Evolutionary conservation across 352 stramenopile species (phyloP).

Genomic region (Phytophthora aleatoria): DNA sequence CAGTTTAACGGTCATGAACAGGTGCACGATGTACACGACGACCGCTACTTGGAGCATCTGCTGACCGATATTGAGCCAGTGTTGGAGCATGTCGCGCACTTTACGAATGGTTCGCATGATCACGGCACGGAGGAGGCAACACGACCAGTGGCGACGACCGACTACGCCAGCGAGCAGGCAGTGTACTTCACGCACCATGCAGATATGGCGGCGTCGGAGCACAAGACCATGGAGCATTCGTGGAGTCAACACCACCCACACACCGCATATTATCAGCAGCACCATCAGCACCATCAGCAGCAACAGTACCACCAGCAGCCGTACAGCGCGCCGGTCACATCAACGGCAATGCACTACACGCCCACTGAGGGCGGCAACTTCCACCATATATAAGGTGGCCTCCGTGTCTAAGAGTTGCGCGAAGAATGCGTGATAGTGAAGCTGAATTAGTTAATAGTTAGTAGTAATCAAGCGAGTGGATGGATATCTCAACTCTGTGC

Average conservation of each 20-base stretch:
- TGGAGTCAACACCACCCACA: conserved; percentile 31
- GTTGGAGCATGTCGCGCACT: conserved; percentile 56
- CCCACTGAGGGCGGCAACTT: conserved; percentile 15
- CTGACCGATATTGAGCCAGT: conserved; percentile 57
- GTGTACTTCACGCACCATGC: conserved; percentile 26
- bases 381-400: conserved; percentile 28
- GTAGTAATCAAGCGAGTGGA: conserved; percentile 32
- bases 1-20: conserved; percentile 20
- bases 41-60: conserved; percentile 50
- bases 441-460: conserved; percentile 37
- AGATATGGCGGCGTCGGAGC: conserved; percentile 20
- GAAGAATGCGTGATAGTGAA: conserved; percentile 27
- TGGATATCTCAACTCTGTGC: conserved; percentile 9
- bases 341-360: conserved; percentile 20
- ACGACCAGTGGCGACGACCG: conserved; percentile 25
- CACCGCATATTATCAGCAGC: conserved; percentile 8
- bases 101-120: conserved; percentile 34
- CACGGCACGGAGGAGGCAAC: conserved; percentile 9
- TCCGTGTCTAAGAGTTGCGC: conserved; percentile 16
- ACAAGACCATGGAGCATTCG: conserved; percentile 35
- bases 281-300: conserved; percentile 19
- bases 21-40: conserved; percentile 33
- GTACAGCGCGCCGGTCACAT: conserved; percentile 13
- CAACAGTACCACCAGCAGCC: conserved; percentile 3
- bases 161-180: conserved; percentile 27